These are phyloP conservation scores for Naganishia cerealis DNA, from an alignment of 1,284 basidiomycete species.

Conservation along the genomic window DNA sequence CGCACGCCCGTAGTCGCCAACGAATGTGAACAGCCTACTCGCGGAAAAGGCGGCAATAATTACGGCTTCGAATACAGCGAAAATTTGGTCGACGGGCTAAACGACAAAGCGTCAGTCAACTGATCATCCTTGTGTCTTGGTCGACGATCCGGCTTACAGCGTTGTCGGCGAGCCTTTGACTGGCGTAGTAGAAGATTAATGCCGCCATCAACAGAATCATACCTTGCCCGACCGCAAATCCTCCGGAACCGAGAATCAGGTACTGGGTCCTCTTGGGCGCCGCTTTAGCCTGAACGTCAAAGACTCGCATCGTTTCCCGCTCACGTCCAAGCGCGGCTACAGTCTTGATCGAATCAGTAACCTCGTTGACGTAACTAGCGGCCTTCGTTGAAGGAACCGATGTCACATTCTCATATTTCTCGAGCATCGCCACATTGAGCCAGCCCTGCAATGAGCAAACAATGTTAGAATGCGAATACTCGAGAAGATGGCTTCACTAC, in stretches of 20 bases:
- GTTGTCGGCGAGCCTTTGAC: constrained; percentile 39
- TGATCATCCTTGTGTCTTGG: neutral
- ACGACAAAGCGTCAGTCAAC: neutral
- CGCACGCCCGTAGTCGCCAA: constrained; percentile 45
- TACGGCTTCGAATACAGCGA: constrained; percentile 51
- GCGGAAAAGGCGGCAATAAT: constrained; percentile 51
- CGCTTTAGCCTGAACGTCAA: constrained; percentile 30
- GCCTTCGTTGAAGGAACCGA: constrained; percentile 46
- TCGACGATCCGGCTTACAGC: constrained; percentile 15
- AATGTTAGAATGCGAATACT: constrained; percentile 17
- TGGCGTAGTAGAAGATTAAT: constrained; percentile 54
- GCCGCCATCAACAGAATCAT: constrained; percentile 47
- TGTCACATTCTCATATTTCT: constrained; percentile 47
- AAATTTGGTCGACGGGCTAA: constrained; percentile 40
- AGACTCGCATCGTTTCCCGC: constrained; percentile 39
- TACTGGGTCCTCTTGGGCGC: constrained; percentile 28
- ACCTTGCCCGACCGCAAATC: constrained; percentile 50
- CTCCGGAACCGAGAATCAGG: constrained; percentile 46
- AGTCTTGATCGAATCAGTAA: constrained; percentile 53
- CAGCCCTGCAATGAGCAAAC: constrained; percentile 31
- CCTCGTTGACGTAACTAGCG: constrained; percentile 51
- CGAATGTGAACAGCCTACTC: constrained; percentile 44
- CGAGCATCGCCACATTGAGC: constrained; percentile 39
- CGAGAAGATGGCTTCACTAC: neutral
- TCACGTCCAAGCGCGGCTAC: constrained; percentile 55